Base-by-base conservation (phyloP, 352 stramenopile species). In the Pythium phragmiticola region DNA sequence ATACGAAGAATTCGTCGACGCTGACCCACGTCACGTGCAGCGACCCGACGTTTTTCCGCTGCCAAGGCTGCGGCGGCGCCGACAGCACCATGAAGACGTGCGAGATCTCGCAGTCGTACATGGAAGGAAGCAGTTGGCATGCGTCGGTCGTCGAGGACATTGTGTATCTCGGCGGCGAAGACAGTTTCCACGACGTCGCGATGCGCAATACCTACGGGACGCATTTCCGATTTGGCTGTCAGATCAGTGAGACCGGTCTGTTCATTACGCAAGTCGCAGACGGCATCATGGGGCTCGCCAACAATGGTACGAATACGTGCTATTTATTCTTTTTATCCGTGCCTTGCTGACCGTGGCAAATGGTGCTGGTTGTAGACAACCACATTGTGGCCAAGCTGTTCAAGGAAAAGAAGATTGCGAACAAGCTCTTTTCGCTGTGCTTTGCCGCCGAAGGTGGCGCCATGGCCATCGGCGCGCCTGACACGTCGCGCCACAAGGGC, bases 111-210 rank as follows among this genome's bases (percentile, higher is more conserved):
- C 68, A 94, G 79, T 78, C 81, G 46, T 95, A 95, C 62, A 87
- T 90, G 70, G 87, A 95, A 74, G 87, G 87, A 23, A 95, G 87
- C 63, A 93, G 74, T 61, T 95, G 87, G 87, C 73, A 89, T 12
- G 87, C 84, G 11, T 78, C 80, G 0, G 80, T 94, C 14, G 83
- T 95, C 16, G 83, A 92, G 41, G 87, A 95, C 58, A 63, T 89
- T 9, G 86, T 95, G 49, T 94, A 80, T 42, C 66, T 93, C 16
- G 84, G 86, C n/a, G 84, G 79, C 26, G 78, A 80, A 11, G 57
- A 71, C 33, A 89, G 80, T 45, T 78, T 77, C 37, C 42, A 70
- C 11, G 74, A 92, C 46, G 66, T 59, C 0, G 54, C 56, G 0
- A 80, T 89, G 77, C 79, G 81, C 33, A 68, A 88, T 48, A 72